Base-by-base conservation (phyloP, 176 grass and related monocot species). In the Ensete glaucum region DNA sequence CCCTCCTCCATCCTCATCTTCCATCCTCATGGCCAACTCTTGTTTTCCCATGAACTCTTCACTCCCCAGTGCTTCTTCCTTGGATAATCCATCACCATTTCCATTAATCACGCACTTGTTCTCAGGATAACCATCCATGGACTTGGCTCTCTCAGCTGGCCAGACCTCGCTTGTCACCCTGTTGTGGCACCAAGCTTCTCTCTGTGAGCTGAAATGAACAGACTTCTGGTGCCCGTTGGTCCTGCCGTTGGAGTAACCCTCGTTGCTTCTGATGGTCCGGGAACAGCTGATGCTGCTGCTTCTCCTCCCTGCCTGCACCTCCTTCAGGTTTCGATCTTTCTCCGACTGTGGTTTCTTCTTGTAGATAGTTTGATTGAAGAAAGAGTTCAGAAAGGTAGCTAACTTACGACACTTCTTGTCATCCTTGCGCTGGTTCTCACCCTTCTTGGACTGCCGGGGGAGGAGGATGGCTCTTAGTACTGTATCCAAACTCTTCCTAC, bases 1-100 rank as follows among this genome's bases (percentile, higher is more conserved):
- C 49, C 48, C 69, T 19, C 69, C 34, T 21, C 17, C 69, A 19
- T 71, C 67, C 43, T 71, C 67, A 14, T 71, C 67, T 63, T 50
- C 67, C 48, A 48, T 29, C 48, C 67, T 69, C 67, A 24, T 48
- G 17, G 20, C 48, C 67, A 43, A 6, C 34, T 43, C 34, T 43
- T 69, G 13, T 48, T 53, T 71, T 53, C 17, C 15, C 19, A 19
- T 52, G 52, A 71, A 53, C 15, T 11, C 69, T n/a, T 71, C 69
- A 71, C 19, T 52, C 49, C 50, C 19, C 19, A 16, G 11, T 21
- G 49, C 14, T 50, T 71, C 69, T 52, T 71, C 20, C 16, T 23
- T 21, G 20, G 15, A 17, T 11, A 71, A 49, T 11, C 13, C 17
- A 48, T 3, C 14, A 16, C 60, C 60, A 9, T 63, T 24, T 65